These are phyloP conservation scores for Pseudogymnoascus sp. DNA, from an alignment of 2,329 filamentous ascomycete species.

Conservation along the genomic window DNA sequence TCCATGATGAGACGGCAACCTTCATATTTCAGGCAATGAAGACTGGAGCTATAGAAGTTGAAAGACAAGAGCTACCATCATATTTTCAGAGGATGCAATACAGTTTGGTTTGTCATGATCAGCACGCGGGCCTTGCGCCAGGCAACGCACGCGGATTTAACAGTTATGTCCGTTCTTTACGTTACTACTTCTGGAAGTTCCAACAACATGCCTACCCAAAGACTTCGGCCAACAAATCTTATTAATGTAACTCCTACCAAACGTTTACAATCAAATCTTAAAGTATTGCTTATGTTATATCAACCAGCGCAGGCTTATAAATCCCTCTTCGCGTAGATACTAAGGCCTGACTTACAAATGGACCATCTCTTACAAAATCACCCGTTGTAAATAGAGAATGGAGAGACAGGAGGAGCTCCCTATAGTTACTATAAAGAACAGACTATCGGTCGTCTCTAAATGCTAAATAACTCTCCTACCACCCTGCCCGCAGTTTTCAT, in stretches of 20 bases:
- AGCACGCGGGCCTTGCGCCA: neutral
- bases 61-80: neutral
- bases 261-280: neutral
- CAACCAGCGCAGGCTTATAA: neutral
- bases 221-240: neutral
- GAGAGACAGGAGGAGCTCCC: neutral
- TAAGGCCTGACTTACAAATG: neutral
- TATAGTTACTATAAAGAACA: neutral
- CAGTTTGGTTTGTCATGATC: neutral
- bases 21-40: neutral
- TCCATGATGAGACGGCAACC: neutral
- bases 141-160: neutral
- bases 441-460: neutral
- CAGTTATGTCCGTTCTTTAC: neutral
- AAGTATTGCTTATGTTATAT: neutral
- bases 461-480: neutral
- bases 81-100: neutral
- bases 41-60: neutral
- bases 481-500: neutral
- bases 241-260: neutral
- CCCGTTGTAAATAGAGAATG: neutral
- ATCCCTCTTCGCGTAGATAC: neutral
- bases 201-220: neutral
- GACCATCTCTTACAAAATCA: neutral
- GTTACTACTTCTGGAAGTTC: neutral